A percentile compares a stretch with the other conserved stretches of the same genome.
Evolutionary conservation across 371 early-diverging fungal genomes (phyloP).

Genomic region (Chytridiales sp.): DNA sequence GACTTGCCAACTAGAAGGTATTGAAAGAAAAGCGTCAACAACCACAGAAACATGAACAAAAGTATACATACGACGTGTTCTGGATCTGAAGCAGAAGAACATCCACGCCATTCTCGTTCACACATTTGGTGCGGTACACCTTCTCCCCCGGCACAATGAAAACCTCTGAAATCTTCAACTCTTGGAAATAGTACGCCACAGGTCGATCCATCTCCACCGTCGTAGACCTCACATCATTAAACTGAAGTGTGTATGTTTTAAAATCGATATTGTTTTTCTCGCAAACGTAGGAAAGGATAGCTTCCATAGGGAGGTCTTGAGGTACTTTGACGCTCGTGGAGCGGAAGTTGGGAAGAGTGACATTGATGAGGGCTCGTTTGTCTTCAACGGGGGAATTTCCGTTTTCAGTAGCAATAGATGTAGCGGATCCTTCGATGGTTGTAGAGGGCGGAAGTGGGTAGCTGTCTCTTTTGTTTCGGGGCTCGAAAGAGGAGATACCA

Average conservation of each 20-base stretch:
- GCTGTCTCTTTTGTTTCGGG: conserved; percentile 7
- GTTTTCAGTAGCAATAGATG: too few relatives aligned
- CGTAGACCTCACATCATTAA: conserved; percentile 26
- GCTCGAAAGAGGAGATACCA: conserved; percentile 16
- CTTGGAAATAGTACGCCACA: conserved; percentile 30
- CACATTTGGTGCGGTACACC: conserved; percentile 42
- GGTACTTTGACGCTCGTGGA: conserved; percentile 34
- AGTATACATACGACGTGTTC: conserved; percentile 33
- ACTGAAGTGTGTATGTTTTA: conserved; percentile 38
- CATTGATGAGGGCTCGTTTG: conserved; percentile 22
- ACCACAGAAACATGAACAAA: not conserved
- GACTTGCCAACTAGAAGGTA: conserved; percentile 34
- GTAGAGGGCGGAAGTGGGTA: conserved; percentile 1
- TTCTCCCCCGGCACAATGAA: conserved; percentile 44
- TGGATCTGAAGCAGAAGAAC: conserved; percentile 44
- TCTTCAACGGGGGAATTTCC: too few relatives aligned
- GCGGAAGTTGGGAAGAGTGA: conserved; percentile 34
- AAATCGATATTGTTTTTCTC: conserved; percentile 38
- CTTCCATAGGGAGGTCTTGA: conserved; percentile 39
- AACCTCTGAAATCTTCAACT: conserved; percentile 30
- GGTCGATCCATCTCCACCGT: conserved; percentile 46
- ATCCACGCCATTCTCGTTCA: conserved; percentile 48
- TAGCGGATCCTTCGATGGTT: too few relatives aligned
- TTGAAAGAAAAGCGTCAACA: not conserved
- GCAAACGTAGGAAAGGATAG: conserved; percentile 40